A percentile compares a stretch with the other conserved stretches of the same genome.
Evolutionary conservation across 257 asterid species (phyloP).

Genomic region (Nicotiana obtusifolia): DNA sequence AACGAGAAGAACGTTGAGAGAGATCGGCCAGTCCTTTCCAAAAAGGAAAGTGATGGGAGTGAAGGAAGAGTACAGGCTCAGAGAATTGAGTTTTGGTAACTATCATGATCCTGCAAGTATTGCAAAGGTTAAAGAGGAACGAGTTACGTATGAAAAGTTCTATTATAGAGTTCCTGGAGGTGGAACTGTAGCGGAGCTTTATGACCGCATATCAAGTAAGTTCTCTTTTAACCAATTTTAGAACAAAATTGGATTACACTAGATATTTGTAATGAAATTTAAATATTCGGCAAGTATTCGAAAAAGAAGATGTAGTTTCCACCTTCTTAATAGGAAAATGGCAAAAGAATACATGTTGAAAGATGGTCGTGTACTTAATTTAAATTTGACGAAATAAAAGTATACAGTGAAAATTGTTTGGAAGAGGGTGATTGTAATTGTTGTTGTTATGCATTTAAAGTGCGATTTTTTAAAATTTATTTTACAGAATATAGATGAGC

Average conservation of each 20-base stretch:
- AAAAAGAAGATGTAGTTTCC: not conserved
- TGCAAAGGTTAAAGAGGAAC: constrained; percentile 35
- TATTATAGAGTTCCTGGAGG: constrained; percentile 62
- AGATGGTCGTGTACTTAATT: no score
- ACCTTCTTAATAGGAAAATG: not conserved
- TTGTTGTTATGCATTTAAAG: not conserved
- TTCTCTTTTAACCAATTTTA: not conserved
- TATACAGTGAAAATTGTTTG: no score
- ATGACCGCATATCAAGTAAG: constrained; percentile 64
- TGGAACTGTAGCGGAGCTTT: constrained; percentile 63
- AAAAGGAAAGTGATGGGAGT: constrained; percentile 38
- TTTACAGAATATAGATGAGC: no score
- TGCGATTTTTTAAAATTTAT: not conserved
- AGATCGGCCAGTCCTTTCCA: constrained; percentile 29
- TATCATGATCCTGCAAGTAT: constrained; percentile 49
- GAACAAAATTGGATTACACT: no score
- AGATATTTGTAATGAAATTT: no score
- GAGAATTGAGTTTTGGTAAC: constrained; percentile 73
- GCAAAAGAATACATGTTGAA: not conserved
- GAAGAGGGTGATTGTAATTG: not conserved
- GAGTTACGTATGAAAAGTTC: constrained; percentile 48
- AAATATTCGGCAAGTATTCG: no score
- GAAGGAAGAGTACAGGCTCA: constrained; percentile 50
- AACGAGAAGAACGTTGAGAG: constrained; percentile 34
- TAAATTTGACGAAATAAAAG: no score